These are phyloP conservation scores for Parietichytrium sp. DNA, from an alignment of 108 stramenopile genomes.

Conservation along the genomic window DNA sequence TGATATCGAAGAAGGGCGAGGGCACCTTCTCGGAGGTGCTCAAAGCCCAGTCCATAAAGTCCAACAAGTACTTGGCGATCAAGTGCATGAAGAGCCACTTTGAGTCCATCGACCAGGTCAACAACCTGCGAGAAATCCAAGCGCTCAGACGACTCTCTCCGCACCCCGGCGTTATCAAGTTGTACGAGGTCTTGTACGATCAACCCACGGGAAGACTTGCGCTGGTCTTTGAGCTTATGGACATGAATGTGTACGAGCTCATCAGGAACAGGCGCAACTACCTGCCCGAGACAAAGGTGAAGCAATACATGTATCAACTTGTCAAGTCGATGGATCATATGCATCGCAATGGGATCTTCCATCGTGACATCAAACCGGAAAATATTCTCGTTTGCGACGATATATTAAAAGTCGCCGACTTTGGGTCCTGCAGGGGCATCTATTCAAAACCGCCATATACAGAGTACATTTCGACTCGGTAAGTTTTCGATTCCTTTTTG, in stretches of 20 bases:
- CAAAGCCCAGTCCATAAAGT: conserved; percentile 76
- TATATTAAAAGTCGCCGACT: conserved; percentile 79
- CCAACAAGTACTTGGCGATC: conserved; percentile 75
- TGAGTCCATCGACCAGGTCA: conserved; percentile 77
- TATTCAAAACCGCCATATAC: conserved; percentile 76
- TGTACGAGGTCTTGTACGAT: conserved; percentile 81
- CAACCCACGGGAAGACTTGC: conserved; percentile 79
- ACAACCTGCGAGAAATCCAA: conserved; percentile 79
- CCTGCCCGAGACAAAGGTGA: conserved; percentile 59
- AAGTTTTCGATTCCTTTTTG: no score
- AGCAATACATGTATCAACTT: conserved; percentile 65
- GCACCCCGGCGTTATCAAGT: conserved; percentile 73
- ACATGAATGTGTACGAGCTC: conserved; percentile 81
- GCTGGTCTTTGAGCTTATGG: conserved; percentile 81
- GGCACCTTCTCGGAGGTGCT: conserved; percentile 83
- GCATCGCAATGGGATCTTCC: conserved; percentile 73
- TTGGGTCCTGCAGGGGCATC: conserved; percentile 77
- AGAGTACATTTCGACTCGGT: conserved; percentile 81
- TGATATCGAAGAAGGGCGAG: conserved; percentile 80
- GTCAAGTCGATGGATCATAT: conserved; percentile 67
- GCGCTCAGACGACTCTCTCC: conserved; percentile 76
- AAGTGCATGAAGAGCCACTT: conserved; percentile 84
- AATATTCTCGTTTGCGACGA: conserved; percentile 74
- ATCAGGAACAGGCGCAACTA: conserved; percentile 67
- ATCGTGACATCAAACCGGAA: conserved; percentile 81